These are phyloP conservation scores for Mycena latifolia DNA, from an alignment of 768 basidiomycete genomes.

Conservation along the genomic window DNA sequence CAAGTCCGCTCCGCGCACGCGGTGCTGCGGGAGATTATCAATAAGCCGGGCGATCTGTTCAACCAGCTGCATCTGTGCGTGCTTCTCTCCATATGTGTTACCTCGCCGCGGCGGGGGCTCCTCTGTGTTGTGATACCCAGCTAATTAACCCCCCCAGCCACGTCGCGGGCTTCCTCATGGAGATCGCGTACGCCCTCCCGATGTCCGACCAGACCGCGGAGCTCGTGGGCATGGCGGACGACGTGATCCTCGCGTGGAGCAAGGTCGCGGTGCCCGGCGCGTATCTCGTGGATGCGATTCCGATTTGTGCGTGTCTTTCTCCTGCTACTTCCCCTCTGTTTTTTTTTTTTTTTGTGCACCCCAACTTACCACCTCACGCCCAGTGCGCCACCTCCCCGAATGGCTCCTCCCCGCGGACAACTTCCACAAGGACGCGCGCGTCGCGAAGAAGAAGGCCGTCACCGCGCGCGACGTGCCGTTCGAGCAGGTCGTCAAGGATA, in stretches of 20 bases:
- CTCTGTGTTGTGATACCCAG: too few relatives aligned
- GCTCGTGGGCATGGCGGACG: slow-evolving; percentile 12
- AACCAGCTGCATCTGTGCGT: not conserved
- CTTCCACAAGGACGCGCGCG: not conserved
- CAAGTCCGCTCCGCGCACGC: not conserved
- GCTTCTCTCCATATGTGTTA: not conserved
- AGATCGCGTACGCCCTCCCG: not conserved
- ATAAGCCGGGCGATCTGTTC: not conserved
- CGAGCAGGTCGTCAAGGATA: not conserved
- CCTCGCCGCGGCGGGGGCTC: too few relatives aligned
- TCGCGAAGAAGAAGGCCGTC: not conserved
- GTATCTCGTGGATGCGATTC: not conserved
- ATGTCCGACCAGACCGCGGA: not conserved
- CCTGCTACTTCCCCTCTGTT: not conserved
- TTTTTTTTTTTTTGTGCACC: not conserved
- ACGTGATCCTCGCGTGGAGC: slow-evolving; percentile 12
- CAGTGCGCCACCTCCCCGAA: not conserved
- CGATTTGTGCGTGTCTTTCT: slow-evolving; percentile 40
- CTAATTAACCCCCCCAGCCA: not conserved
- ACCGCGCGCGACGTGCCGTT: not conserved
- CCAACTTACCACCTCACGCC: too few relatives aligned
- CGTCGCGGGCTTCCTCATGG: not conserved
- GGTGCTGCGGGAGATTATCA: not conserved
- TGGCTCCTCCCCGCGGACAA: not conserved
- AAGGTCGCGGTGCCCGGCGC: slow-evolving; percentile 15